A percentile compares a stretch with the other conserved stretches of the same genome.
Evolutionary conservation across 352 stramenopile species (phyloP).

Genomic region (Phytophthora aleatoria): DNA sequence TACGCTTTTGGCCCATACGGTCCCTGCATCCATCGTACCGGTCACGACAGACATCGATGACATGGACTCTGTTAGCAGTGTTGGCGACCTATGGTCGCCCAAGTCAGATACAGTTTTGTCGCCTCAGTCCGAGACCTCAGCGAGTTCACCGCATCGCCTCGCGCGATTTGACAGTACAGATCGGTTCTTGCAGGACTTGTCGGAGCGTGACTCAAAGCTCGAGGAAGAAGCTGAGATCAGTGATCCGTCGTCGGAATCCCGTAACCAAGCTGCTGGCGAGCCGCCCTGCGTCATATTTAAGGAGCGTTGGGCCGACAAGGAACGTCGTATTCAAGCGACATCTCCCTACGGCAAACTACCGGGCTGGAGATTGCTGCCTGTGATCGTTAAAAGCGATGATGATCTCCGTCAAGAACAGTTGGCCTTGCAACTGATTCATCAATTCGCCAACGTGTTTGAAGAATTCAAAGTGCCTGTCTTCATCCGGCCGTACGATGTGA

Average conservation of each 20-base stretch:
- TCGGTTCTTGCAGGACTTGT: slow-evolving; percentile 67
- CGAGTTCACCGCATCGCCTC: slow-evolving; percentile 57
- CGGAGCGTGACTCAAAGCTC: slow-evolving; percentile 75
- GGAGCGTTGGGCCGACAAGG: slow-evolving; percentile 95
- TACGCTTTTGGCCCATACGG: slow-evolving; percentile 13
- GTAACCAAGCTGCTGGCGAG: slow-evolving; percentile 31
- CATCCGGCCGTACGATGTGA: slow-evolving; percentile 96
- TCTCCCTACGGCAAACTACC: slow-evolving; percentile 86
- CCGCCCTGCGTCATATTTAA: slow-evolving; percentile 90
- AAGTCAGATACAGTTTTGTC: slow-evolving; percentile 63
- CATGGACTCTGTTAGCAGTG: slow-evolving; percentile 30
- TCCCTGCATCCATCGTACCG: slow-evolving; percentile 16
- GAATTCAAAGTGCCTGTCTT: slow-evolving; percentile 94
- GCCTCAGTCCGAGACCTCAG: slow-evolving; percentile 62
- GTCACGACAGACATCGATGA: slow-evolving; percentile 31
- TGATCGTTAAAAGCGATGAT: slow-evolving; percentile 99
- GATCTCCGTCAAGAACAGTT: slow-evolving; percentile 98
- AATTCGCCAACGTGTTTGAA: slow-evolving; percentile 95
- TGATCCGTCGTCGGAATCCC: slow-evolving; percentile 24
- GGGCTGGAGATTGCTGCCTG: slow-evolving; percentile 90
- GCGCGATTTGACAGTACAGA: slow-evolving; percentile 82
- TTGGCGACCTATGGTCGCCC: slow-evolving; percentile 55
- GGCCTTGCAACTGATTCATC: slow-evolving; percentile 95
- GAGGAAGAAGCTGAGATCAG: slow-evolving; percentile 46
- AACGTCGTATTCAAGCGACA: slow-evolving; percentile 86